phyloP scores from a whole-genome alignment of 1,139 yeast species.

The Hansenula sp. region DNA sequence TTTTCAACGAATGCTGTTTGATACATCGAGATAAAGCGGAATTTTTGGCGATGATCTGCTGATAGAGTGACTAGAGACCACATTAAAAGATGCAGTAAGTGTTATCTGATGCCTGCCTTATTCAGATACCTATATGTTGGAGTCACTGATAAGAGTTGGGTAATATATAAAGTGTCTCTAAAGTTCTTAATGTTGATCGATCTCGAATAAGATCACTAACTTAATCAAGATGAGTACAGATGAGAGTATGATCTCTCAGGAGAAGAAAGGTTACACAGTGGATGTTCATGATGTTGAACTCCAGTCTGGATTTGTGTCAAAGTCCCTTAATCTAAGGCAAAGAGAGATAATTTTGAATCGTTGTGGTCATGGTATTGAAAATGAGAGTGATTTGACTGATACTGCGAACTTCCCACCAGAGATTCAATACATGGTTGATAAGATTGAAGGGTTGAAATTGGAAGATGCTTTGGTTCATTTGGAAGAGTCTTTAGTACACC shows the following conservation, averaged over 20 bases:
- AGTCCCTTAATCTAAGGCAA: constrained; percentile 6
- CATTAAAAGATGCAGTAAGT: too few species aligned
- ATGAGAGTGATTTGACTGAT: constrained; percentile 5
- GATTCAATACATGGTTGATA: constrained; percentile 7
- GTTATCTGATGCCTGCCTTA: too few species aligned
- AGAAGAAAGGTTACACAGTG: not conserved
- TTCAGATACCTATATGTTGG: too few species aligned
- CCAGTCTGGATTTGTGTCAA: constrained; percentile 4
- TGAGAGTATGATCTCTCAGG: not conserved
- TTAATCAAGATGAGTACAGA: not conserved
- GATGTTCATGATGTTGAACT: constrained; percentile 6
- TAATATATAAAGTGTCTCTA: too few species aligned
- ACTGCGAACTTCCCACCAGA: constrained; percentile 3
- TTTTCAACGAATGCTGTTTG: too few species aligned
- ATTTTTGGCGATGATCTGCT: too few species aligned
- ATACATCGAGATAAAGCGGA: too few species aligned
- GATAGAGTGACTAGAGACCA: too few species aligned
- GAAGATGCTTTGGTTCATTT: constrained; percentile 39
- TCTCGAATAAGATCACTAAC: too few species aligned
- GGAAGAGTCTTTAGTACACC: constrained; percentile 33
- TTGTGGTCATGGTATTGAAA: constrained; percentile 8
- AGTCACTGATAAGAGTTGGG: too few species aligned
- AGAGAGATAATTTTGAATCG: constrained; percentile 8
- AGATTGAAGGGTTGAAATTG: too few species aligned
- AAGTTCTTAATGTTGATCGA: too few species aligned